Conservation (phyloP, 108 stramenopile species). For the Cafeteria roenbergensis region DNA sequence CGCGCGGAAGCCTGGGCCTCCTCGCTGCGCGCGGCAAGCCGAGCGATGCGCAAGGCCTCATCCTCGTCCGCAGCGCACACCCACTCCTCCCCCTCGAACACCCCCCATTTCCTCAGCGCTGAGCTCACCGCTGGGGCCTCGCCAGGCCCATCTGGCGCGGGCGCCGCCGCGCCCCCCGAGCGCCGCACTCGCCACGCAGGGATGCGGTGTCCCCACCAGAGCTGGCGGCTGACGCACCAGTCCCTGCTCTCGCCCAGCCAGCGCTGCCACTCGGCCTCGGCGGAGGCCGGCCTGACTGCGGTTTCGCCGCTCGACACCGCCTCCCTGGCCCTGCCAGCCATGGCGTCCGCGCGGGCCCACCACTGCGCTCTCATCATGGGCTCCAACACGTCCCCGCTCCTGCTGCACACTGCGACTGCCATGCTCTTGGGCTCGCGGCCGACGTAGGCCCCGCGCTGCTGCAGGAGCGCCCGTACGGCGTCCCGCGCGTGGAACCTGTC, state of each 20-base stretch:
- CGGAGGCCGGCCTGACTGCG: conserved; percentile 65
- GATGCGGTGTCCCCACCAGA: conserved; percentile 95
- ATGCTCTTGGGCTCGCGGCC: conserved; percentile 55
- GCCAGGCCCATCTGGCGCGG: not conserved
- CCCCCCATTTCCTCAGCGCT: conserved; percentile 12
- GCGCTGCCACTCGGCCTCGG: conserved; percentile 75
- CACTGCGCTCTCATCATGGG: conserved; percentile 91
- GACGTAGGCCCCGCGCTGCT: not conserved
- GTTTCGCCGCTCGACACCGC: conserved; percentile 75
- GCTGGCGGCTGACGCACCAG: conserved; percentile 86
- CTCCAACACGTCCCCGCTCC: conserved; percentile 98
- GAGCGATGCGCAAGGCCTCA: no score
- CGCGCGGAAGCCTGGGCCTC: conserved; percentile 46
- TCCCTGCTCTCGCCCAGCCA: conserved; percentile 83
- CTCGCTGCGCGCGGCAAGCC: no score
- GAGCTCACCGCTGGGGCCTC: not conserved
- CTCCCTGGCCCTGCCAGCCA: conserved; percentile 68
- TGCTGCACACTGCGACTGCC: conserved; percentile 80
- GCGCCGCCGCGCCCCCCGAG: no score
- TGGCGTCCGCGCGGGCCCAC: conserved; percentile 81
- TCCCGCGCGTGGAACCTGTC: conserved; percentile 79
- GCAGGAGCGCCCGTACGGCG: conserved; percentile 62
- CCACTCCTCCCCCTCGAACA: conserved; percentile 53
- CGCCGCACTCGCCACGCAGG: conserved; percentile 79
- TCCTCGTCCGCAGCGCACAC: conserved; percentile 68